phyloP scores from a whole-genome alignment of 768 basidiomycete species.

The Pholiota conissans region DNA sequence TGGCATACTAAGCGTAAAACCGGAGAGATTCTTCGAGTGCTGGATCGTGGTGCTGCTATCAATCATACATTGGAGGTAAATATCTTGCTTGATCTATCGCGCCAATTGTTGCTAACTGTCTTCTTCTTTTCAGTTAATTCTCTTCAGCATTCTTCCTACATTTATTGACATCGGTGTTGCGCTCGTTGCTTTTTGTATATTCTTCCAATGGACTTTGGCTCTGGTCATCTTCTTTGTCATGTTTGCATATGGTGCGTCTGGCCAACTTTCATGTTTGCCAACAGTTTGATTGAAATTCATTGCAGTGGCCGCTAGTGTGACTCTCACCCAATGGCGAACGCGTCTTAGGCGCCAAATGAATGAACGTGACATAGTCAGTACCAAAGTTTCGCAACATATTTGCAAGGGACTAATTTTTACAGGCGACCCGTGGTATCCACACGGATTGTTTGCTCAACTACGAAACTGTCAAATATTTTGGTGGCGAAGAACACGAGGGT shows the following conservation, averaged over 20 bases:
- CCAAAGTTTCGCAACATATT: constrained; percentile 4
- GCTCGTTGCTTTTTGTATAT: constrained; percentile 59
- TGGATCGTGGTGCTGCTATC: constrained; percentile 84
- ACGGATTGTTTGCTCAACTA: constrained; percentile 81
- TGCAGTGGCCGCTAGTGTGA: constrained; percentile 52
- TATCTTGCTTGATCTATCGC: too few species aligned
- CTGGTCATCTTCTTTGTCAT: constrained; percentile 72
- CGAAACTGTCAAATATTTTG: constrained; percentile 88
- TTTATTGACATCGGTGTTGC: constrained; percentile 80
- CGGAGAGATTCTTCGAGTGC: constrained; percentile 80
- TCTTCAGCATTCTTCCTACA: constrained; percentile 85
- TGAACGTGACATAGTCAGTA: constrained; percentile 71
- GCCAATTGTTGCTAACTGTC: neutral
- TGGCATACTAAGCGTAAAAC: constrained; percentile 85
- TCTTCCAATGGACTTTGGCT: constrained; percentile 68
- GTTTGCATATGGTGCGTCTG: constrained; percentile 64
- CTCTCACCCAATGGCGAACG: constrained; percentile 74
- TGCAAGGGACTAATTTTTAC: neutral
- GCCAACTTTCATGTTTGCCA: constrained; percentile 26
- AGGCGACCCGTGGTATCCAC: constrained; percentile 81
- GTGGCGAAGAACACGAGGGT: constrained; percentile 80
- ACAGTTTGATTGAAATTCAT: constrained; percentile 39
- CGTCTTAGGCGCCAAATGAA: constrained; percentile 78
- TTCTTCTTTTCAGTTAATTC: constrained; percentile 49
- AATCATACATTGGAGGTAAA: constrained; percentile 75